Evolutionary conservation across 345 rosid species (phyloP), one percentile per base, ranked within the genome.

Genomic region (Rhodomyrtus tomentosa): DNA sequence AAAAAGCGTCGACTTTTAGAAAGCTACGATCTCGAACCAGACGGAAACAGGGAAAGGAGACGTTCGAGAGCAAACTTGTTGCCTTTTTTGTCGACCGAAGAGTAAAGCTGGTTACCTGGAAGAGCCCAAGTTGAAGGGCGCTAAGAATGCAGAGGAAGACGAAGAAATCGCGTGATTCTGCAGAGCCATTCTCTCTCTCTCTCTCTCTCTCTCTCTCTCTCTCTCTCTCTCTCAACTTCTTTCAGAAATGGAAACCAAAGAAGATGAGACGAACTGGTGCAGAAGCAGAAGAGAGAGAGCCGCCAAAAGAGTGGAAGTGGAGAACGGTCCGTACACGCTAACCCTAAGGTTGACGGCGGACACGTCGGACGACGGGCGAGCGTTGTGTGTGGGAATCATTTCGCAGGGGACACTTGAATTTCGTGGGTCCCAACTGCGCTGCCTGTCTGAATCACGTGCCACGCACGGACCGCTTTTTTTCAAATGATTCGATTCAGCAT

Each of bases 141-240:
- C 84, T 4, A 92, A 73, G 81, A 91, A 90, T 27, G 91, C 54
- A 25, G 93, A 90, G 48, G 93, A 90, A 50, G 91, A 87, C 25
- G 93, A 88, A 62, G 95, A 89, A 79, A 91, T 88, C 84, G 94
- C 84, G 45, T 87, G 86, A 54, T 84, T 87, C 74, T 85, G 81
- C 5, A 89, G 86, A 49, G 92, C 83, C 93, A 92, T 90, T 48
- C 68, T 36, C 83, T 16, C 3, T 62, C 76, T 15, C 11, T 29
- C 38, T 59, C 10, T 13, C 20, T 62, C 76, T 15, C 11, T 29
- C 38, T 59, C 10, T 13, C 20, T n/a, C 68, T n/a, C 32, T 12
- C 36, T 5, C 72, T 27, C 36, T n/a, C 72, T n/a, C 18, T 27
- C 16, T 27, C 18, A 20, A 1, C 76, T 32, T 18, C 5, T 22